These are phyloP conservation scores for Spathaspora gorwiae DNA, from an alignment of 805 yeast genomes.

Conservation along the genomic window DNA sequence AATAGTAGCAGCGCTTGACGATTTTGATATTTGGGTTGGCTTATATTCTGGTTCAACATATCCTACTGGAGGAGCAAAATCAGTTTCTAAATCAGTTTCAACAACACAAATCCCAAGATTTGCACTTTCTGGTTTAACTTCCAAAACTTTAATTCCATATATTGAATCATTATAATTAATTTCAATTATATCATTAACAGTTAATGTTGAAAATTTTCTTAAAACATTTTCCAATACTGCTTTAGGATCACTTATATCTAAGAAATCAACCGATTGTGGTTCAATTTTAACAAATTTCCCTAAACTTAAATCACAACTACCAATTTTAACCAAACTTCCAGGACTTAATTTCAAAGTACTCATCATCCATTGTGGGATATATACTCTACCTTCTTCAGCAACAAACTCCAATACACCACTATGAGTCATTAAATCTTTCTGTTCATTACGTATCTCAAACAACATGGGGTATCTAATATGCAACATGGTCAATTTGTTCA, in stretches of 20 bases:
- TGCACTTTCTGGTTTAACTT: slow-evolving; percentile 71
- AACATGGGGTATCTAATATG: slow-evolving; percentile 96
- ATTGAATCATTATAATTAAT: slow-evolving; percentile 75
- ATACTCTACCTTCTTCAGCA: slow-evolving; percentile 95
- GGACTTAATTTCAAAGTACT: slow-evolving; percentile 64
- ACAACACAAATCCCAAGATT: slow-evolving; percentile 82
- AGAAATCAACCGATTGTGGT: slow-evolving; percentile 90
- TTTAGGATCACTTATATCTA: slow-evolving; percentile 92
- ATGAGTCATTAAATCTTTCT: slow-evolving; percentile 58
- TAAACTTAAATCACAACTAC: slow-evolving; percentile 72
- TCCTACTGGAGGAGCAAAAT: slow-evolving; percentile 98
- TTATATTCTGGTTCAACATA: slow-evolving; percentile 83
- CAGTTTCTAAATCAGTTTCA: slow-evolving; percentile 95
- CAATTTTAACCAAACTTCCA: slow-evolving; percentile 75
- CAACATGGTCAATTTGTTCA: slow-evolving; percentile 81
- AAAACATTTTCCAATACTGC: slow-evolving; percentile 93
- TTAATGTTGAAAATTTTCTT: slow-evolving; percentile 82
- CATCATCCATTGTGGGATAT: slow-evolving; percentile 97
- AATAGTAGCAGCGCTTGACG: slow-evolving; percentile 15
- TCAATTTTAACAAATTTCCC: slow-evolving; percentile 90
- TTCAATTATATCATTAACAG: slow-evolving; percentile 80
- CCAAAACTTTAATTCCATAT: slow-evolving; percentile 78
- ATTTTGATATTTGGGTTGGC: slow-evolving; percentile 34
- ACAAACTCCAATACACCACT: slow-evolving; percentile 94
- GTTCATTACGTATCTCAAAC: slow-evolving; percentile 72